Evolutionary conservation across 2,329 filamentous ascomycete species (phyloP).

Genomic region (Alternaria viburni): DNA sequence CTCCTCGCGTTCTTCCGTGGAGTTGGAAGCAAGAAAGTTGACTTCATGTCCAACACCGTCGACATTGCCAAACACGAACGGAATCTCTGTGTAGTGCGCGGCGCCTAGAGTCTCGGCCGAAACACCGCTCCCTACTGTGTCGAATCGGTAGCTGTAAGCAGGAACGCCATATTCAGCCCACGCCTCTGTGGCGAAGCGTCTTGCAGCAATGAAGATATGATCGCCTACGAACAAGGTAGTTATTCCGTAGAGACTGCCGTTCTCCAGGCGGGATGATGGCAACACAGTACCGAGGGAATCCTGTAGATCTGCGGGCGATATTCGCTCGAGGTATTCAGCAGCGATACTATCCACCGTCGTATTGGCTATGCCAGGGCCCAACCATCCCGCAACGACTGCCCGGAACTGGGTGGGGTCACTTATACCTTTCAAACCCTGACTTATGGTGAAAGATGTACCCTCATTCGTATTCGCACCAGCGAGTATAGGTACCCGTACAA

Average conservation of each 20-base stretch:
- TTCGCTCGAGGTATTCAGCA: background rate
- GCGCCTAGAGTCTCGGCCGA: background rate
- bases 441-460: conserved; percentile 42
- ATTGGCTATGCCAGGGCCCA: background rate
- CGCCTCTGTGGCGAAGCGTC: background rate
- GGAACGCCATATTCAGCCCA: background rate
- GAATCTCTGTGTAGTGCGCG: background rate
- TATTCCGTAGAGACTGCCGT: background rate
- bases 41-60: background rate
- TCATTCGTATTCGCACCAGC: conserved; percentile 68
- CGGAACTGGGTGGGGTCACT: background rate
- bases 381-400: background rate
- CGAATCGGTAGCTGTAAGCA: background rate
- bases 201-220: background rate
- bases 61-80: background rate
- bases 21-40: background rate
- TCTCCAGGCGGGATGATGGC: background rate
- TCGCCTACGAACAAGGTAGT: background rate
- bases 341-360: background rate
- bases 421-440: background rate
- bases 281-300: background rate
- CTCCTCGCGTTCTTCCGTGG: background rate
- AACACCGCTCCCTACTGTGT: background rate
- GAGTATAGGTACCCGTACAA: conserved; percentile 66
- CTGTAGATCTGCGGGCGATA: background rate